phyloP scores from a whole-genome alignment of 169 alveolate genomes.

The Plasmodium berghei region DNA sequence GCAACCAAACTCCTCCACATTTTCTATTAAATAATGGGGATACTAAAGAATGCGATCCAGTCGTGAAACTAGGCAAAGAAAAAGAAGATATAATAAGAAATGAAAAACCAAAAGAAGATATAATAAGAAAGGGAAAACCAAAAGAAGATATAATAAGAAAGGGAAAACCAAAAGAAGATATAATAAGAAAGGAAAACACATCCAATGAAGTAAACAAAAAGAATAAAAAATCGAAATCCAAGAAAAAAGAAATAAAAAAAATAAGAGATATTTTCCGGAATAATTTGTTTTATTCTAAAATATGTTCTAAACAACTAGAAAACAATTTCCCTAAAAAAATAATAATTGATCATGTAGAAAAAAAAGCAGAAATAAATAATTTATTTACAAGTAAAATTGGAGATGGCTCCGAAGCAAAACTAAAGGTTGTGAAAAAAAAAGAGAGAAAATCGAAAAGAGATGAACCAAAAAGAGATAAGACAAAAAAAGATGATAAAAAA shows the following conservation, averaged over 20 bases:
- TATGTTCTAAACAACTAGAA: background rate
- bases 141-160: background rate
- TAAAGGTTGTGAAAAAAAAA: too few relatives aligned
- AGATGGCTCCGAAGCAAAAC: background rate
- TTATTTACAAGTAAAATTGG: background rate
- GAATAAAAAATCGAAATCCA: background rate
- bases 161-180: background rate
- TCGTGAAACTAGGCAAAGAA: background rate
- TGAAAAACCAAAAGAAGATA: background rate
- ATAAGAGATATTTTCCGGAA: background rate
- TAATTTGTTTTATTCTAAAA: background rate
- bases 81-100: background rate
- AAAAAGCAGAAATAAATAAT: slow-evolving; percentile 2
- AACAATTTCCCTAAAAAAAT: background rate
- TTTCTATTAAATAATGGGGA: too few relatives aligned
- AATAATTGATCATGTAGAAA: background rate
- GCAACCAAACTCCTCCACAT: too few relatives aligned
- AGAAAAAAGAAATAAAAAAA: background rate
- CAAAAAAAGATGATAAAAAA: too few relatives aligned
- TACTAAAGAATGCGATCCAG: background rate
- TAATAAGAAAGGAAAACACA: background rate
- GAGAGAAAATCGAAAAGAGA: background rate
- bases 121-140: background rate
- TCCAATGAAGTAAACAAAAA: background rate
- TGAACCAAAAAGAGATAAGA: background rate